Conservation (phyloP, 2,329 filamentous ascomycete species). For the Trichoderma gracile region DNA sequence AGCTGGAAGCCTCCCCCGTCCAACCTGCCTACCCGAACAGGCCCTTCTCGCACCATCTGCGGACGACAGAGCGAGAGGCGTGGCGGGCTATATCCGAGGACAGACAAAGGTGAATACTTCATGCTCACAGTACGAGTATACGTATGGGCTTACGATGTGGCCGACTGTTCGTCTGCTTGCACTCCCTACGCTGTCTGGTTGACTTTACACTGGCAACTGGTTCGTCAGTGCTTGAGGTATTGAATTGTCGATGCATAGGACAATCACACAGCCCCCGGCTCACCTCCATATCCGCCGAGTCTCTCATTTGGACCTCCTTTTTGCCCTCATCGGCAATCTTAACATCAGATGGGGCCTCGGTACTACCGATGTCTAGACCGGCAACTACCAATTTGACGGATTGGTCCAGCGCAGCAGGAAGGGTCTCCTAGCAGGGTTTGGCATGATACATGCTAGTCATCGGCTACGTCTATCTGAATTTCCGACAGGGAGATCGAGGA, state of each 20-base stretch:
- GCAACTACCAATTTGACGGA: background rate
- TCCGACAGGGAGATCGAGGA: constrained; percentile 10
- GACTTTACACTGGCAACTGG: background rate
- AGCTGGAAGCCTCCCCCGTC: constrained; percentile 19
- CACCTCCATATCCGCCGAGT: background rate
- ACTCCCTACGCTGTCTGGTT: background rate
- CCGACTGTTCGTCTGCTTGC: background rate
- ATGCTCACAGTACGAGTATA: background rate
- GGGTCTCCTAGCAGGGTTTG: background rate
- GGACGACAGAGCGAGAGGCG: background rate
- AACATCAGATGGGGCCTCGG: background rate
- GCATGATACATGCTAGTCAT: background rate
- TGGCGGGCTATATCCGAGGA: background rate
- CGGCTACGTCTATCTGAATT: background rate
- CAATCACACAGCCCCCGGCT: background rate
- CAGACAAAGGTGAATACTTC: too few relatives aligned
- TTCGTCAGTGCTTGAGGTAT: background rate
- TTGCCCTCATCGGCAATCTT: background rate
- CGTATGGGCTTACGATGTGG: background rate
- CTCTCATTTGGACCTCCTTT: background rate
- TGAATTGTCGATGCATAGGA: background rate
- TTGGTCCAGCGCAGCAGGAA: background rate
- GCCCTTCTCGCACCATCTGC: constrained; percentile 4
- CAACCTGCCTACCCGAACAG: background rate
- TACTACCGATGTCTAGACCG: background rate